Percentiles rank a stretch among this genome's conserved stretches.
Evolutionary conservation across 23 red algal species (phyloP).

Genomic region (Rhodosorus marinus): DNA sequence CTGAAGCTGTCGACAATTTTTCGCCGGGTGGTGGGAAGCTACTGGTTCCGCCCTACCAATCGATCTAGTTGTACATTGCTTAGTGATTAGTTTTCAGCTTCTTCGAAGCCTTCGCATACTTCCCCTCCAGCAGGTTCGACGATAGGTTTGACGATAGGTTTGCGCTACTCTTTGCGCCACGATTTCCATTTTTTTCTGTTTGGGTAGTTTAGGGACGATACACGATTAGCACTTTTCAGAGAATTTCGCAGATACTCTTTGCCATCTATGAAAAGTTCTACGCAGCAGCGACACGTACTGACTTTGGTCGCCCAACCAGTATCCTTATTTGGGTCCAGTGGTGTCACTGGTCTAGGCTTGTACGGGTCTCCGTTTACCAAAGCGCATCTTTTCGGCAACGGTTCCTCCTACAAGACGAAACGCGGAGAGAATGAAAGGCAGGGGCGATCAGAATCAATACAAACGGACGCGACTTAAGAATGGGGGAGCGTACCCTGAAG

Average conservation of each 20-base stretch:
- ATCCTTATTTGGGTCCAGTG: slow-evolving; percentile 51
- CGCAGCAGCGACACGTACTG: slow-evolving; percentile 16
- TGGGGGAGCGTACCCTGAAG: slow-evolving; percentile 29
- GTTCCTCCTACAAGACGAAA: slow-evolving; percentile 28
- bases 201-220: not conserved
- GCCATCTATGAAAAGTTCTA: slow-evolving; percentile 10
- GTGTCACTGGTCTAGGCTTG: slow-evolving; percentile 52
- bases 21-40: slow-evolving; percentile 1
- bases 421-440: not conserved
- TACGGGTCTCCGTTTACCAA: slow-evolving; percentile 57
- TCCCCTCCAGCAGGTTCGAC: slow-evolving; percentile 3
- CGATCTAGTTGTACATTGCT: slow-evolving; percentile 1
- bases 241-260: slow-evolving; percentile 16
- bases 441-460: not conserved
- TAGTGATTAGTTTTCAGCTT: slow-evolving; percentile 4
- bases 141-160: not conserved
- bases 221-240: slow-evolving; percentile 12
- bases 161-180: not conserved
- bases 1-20: slow-evolving; percentile 3
- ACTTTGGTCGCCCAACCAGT: slow-evolving; percentile 58
- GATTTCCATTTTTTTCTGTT: not conserved
- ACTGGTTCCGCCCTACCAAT: not conserved
- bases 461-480: not conserved
- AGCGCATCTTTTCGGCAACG: slow-evolving; percentile 20
- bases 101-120: slow-evolving; percentile 1